Evolutionary conservation across 2,329 filamentous ascomycete species (phyloP).

Genomic region (Fusarium avenaceum): DNA sequence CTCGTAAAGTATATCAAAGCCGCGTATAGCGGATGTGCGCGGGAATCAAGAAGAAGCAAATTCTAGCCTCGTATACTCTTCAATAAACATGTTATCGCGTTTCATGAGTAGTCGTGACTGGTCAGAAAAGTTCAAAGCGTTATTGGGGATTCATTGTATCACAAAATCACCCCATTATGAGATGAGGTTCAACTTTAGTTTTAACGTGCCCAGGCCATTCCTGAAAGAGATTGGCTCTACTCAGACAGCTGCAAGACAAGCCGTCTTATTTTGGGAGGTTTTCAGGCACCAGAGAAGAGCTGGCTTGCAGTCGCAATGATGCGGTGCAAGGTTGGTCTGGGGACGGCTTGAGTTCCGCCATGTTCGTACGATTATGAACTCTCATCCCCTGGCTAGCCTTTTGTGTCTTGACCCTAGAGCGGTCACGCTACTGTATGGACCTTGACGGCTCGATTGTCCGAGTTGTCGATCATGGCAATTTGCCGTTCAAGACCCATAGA

Average conservation of each 20-base stretch:
- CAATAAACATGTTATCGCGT: not conserved
- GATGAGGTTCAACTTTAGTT: conserved; percentile 25
- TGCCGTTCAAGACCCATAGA: conserved; percentile 22
- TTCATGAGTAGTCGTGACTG: conserved; percentile 8
- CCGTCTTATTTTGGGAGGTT: conserved; percentile 18
- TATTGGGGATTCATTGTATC: not conserved
- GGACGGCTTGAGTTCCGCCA: conserved; percentile 2
- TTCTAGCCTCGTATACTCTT: not conserved
- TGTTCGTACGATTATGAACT: conserved; percentile 4
- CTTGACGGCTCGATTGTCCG: conserved; percentile 16
- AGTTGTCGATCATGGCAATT: conserved; percentile 26
- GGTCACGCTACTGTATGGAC: conserved; percentile 24
- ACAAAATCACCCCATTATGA: not conserved
- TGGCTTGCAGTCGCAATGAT: not conserved
- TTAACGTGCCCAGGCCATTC: conserved; percentile 4
- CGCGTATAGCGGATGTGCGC: not conserved
- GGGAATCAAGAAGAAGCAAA: not conserved
- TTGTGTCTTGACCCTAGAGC: not conserved
- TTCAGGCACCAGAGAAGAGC: conserved; percentile 2
- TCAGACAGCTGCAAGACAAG: conserved; percentile 1
- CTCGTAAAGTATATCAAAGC: not conserved
- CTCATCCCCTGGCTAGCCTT: conserved; percentile 1
- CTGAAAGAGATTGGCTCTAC: conserved; percentile 12
- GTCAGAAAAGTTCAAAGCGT: conserved; percentile 20
- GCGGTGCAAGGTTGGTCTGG: not conserved